These are phyloP conservation scores for Lyophyllum shimeji DNA, from an alignment of 768 basidiomycete genomes.

Conservation along the genomic window DNA sequence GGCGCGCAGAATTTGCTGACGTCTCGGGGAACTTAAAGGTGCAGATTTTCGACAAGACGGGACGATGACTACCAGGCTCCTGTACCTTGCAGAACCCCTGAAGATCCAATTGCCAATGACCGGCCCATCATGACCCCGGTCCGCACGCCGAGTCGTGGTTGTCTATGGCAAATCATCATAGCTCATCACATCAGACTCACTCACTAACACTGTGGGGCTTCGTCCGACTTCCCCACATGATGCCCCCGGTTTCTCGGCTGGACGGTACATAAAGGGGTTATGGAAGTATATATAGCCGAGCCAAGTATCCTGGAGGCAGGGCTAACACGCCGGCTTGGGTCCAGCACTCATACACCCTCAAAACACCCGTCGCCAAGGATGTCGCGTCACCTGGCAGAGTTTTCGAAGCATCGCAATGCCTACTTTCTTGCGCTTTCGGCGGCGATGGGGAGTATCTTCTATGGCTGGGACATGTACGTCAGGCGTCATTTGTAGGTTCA, in stretches of 20 bases:
- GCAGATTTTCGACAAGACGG: no score
- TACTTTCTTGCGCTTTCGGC: slow-evolving; percentile 45
- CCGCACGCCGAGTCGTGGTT: background rate
- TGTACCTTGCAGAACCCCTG: no score
- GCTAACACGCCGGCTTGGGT: background rate
- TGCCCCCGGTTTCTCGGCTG: background rate
- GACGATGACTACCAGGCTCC: no score
- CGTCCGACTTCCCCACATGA: background rate
- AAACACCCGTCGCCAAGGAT: background rate
- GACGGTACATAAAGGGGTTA: background rate
- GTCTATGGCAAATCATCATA: background rate
- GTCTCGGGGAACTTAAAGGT: no score
- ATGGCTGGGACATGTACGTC: slow-evolving; percentile 44
- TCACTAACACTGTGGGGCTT: no score
- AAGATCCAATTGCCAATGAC: background rate
- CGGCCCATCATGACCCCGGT: background rate
- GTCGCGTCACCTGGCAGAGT: background rate
- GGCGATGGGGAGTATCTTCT: slow-evolving; percentile 48
- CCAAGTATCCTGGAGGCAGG: background rate
- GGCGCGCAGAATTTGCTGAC: background rate
- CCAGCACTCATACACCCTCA: background rate
- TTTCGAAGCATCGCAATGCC: slow-evolving; percentile 38
- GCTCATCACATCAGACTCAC: background rate
- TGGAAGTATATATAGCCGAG: background rate
- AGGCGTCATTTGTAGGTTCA: background rate